Percentiles rank a stretch among this genome's conserved stretches.
These are phyloP conservation scores for Plectosphaerella sp. DNA, from an alignment of 2,329 filamentous ascomycete species.

Conservation along the genomic window DNA sequence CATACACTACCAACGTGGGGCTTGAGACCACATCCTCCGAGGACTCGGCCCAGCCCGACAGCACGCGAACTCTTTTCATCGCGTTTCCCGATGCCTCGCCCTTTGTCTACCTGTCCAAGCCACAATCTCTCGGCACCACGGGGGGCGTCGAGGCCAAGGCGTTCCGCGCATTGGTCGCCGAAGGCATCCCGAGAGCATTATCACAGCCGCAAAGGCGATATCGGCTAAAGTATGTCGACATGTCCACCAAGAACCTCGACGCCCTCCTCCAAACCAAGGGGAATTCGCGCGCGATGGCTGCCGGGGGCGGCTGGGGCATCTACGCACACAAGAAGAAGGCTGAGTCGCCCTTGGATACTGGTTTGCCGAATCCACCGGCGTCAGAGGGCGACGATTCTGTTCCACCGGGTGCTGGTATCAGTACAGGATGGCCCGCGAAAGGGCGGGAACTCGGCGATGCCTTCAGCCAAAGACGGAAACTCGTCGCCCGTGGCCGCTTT, in stretches of 20 bases:
- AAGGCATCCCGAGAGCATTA: conserved; percentile 78
- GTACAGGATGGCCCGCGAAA: conserved; percentile 5
- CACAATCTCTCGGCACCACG: conserved; percentile 36
- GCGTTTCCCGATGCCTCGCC: conserved; percentile 80
- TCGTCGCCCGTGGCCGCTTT: conserved; percentile 66
- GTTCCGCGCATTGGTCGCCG: conserved; percentile 66
- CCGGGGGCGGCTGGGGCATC: conserved; percentile 74
- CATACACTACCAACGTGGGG: conserved; percentile 59
- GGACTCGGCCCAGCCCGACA: conserved; percentile 47
- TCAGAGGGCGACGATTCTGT: conserved; percentile 28
- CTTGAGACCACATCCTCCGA: conserved; percentile 23
- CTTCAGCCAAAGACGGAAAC: conserved; percentile 8
- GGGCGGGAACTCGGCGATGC: not conserved
- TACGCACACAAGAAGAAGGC: conserved; percentile 62
- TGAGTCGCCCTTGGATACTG: conserved; percentile 50
- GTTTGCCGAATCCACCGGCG: conserved; percentile 42
- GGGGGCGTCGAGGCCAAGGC: conserved; percentile 52
- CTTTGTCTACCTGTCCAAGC: conserved; percentile 63
- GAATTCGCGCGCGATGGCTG: conserved; percentile 63
- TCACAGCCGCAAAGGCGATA: conserved; percentile 71
- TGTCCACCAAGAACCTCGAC: conserved; percentile 67
- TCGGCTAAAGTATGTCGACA: conserved; percentile 60
- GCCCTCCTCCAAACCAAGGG: conserved; percentile 68
- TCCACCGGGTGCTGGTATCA: conserved; percentile 1
- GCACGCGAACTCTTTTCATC: conserved; percentile 69